Conservation (phyloP, 345 rosid genomes). For the Salix dunnii region DNA sequence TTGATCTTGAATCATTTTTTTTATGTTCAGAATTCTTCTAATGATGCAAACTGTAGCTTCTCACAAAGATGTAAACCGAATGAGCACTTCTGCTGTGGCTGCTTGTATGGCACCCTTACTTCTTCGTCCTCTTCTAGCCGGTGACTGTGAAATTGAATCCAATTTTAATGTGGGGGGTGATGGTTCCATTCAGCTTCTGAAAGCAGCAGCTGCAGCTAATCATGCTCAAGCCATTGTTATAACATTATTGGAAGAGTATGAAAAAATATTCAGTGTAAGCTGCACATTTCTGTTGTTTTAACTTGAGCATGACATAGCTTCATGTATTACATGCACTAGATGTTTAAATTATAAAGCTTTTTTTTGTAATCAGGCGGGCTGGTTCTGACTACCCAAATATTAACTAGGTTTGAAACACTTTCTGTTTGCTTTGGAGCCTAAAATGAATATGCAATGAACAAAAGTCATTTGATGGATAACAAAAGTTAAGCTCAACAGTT, state of each 20-base stretch:
- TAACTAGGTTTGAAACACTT: neutral
- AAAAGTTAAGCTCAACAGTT: neutral
- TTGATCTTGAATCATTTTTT: neutral
- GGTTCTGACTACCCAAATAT: neutral
- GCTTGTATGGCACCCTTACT: conserved; percentile 99
- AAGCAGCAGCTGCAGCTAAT: conserved; percentile 99
- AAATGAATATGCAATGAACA: neutral
- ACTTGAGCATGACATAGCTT: conserved; percentile 4
- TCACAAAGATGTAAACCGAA: conserved; percentile 67
- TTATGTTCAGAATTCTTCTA: conserved; percentile 66
- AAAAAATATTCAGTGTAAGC: conserved; percentile 81
- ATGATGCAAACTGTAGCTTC: conserved; percentile 94
- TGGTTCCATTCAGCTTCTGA: conserved; percentile 85
- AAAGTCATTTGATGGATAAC: neutral
- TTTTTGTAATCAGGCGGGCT: neutral
- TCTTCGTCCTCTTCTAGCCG: conserved; percentile 93
- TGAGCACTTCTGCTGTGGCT: conserved; percentile 97
- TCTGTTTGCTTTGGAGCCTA: neutral
- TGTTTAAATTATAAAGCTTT: neutral
- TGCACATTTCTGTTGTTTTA: conserved; percentile 5
- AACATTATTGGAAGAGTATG: conserved; percentile 84
- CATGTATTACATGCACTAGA: neutral
- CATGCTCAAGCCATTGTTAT: conserved; percentile 98
- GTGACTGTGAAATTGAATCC: conserved; percentile 92
- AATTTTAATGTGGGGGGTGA: conserved; percentile 93